Base-by-base conservation (phyloP, 2,329 filamentous ascomycete species). In the Fusarium brachygibbosum region DNA sequence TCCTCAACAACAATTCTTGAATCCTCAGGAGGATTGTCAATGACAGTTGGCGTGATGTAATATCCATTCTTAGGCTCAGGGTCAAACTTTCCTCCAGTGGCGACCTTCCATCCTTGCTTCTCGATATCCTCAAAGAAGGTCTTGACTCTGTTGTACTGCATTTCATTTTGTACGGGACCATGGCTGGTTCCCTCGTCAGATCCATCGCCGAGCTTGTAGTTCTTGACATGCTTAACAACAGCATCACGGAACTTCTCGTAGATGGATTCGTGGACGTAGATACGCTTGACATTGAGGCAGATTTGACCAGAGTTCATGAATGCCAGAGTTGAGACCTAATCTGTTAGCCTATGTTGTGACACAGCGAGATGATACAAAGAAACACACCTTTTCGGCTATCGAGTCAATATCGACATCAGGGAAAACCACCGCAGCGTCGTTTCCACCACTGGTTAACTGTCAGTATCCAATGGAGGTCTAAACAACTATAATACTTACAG, bases 161-260 rank as follows among this genome's bases (percentile, higher is more conserved):
- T 85, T 68, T 83, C 78, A 77, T 92, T 92, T 63, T 89, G 88
- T 4, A 91, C 78, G 0, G 90, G 90, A 1, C 88, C 86, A 58
- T 88, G 83, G 38, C 86, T 71, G 4, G 65, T 65, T 2, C 57
- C 71, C 1, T 75, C 37, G 2, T 63, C 29, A 0, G 71, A 71
- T 1, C 86, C 86, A 16, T 85, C 82, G 66, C 87, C 81, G 6
- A 88, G 72, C 17, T 80, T 76, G 46, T 79, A 79, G 5, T 79
- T 83, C 65, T 87, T 82, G 58, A 75, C 70, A 5, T 69, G 61
- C 16, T 73, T 68, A 8, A 80, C 73, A 14, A 85, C 69, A 4
- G 74, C 65, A 3, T 81, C 76, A 2, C 85, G 77, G 76, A 91
- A 89, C 19, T 81, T 73, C 28, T 87, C 83, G 70, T 88, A 90